These are phyloP conservation scores for Cadophora sp. DNA, from an alignment of 2,329 filamentous ascomycete genomes.

Conservation along the genomic window DNA sequence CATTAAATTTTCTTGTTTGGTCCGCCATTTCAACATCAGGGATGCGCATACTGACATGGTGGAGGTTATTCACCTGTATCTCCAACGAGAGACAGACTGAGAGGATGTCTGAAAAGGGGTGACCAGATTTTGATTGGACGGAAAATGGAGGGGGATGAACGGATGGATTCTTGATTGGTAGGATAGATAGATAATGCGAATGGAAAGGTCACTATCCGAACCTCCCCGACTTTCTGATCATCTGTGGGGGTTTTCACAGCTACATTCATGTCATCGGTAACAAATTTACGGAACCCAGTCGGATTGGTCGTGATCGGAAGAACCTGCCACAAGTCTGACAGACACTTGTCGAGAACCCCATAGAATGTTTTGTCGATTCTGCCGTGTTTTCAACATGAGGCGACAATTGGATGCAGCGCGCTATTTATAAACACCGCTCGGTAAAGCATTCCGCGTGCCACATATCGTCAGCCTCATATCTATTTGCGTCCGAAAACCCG, in stretches of 20 bases:
- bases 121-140: background rate
- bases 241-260: background rate
- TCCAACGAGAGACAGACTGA: background rate
- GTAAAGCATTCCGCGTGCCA: too few relatives aligned
- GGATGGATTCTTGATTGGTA: background rate
- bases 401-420: background rate
- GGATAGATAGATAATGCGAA: background rate
- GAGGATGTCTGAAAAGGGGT: background rate
- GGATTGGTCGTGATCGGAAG: background rate
- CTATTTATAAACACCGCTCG: too few relatives aligned
- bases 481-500: background rate
- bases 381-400: background rate
- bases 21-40: conserved; percentile 4
- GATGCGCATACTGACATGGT: background rate
- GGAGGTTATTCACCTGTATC: background rate
- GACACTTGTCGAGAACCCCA: background rate
- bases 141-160: conserved; percentile 1
- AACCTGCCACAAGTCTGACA: background rate
- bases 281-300: background rate
- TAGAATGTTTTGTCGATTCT: background rate
- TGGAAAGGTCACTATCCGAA: background rate
- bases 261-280: background rate
- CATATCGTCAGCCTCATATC: conserved; percentile 1
- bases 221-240: background rate
- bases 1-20: background rate